These are phyloP conservation scores for Pleurotus tuber-regium DNA, from an alignment of 768 basidiomycete genomes.

Conservation along the genomic window DNA sequence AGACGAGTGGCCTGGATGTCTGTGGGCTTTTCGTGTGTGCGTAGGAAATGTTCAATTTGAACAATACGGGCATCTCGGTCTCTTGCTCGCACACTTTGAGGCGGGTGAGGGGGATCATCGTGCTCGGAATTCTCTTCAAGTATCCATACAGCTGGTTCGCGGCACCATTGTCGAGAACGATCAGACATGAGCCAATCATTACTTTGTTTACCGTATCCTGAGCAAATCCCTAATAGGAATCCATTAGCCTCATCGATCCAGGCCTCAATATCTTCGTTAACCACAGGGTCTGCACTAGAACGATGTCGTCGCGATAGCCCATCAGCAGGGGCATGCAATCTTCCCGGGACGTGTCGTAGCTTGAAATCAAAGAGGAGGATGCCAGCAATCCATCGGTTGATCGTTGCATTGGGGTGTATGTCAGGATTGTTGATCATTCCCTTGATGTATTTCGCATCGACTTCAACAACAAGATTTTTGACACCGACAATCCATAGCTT, in stretches of 20 bases:
- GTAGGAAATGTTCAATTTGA: slow-evolving; percentile 13
- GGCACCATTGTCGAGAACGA: neutral
- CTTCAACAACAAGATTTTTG: slow-evolving; percentile 22
- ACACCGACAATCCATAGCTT: slow-evolving; percentile 24
- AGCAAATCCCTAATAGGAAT: neutral
- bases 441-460: slow-evolving; percentile 31
- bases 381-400: slow-evolving; percentile 24
- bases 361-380: slow-evolving; percentile 26
- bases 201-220: neutral
- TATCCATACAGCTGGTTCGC: too few species aligned
- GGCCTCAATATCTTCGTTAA: slow-evolving; percentile 17
- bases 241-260: slow-evolving; percentile 20
- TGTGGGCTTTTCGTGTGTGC: slow-evolving; percentile 1
- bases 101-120: neutral
- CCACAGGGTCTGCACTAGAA: slow-evolving; percentile 1
- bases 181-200: neutral
- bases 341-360: slow-evolving; percentile 21
- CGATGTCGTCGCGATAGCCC: slow-evolving; percentile 8
- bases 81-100: slow-evolving; percentile 3
- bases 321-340: slow-evolving; percentile 16
- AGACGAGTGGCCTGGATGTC: neutral
- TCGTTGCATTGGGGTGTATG: slow-evolving; percentile 24
- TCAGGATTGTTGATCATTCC: slow-evolving; percentile 32
- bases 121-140: too few species aligned
- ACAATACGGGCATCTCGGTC: slow-evolving; percentile 11